Percentiles rank a stretch among this genome's conserved stretches.
These are phyloP conservation scores for Sporothrix globosa DNA, from an alignment of 2,329 filamentous ascomycete genomes.

Conservation along the genomic window DNA sequence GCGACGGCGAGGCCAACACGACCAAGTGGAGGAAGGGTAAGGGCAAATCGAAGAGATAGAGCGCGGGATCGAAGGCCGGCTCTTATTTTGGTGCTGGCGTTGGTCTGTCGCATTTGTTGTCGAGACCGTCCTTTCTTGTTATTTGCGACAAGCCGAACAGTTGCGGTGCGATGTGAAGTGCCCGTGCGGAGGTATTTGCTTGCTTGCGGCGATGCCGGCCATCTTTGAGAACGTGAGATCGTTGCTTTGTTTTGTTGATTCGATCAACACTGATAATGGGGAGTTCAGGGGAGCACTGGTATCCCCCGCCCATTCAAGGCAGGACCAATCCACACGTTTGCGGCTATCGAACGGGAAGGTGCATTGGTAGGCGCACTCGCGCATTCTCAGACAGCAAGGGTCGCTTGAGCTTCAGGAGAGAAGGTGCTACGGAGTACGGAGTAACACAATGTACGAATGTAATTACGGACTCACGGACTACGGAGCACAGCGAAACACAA, in stretches of 20 bases:
- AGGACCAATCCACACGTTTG: conserved; percentile 17
- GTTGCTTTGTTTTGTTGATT: neutral
- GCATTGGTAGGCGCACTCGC: conserved; percentile 7
- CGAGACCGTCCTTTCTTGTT: neutral
- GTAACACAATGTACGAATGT: neutral
- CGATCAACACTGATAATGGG: neutral
- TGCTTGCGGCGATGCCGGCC: neutral
- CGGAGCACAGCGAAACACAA: neutral
- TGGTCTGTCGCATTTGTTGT: conserved; percentile 8
- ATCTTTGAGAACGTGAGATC: neutral
- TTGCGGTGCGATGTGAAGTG: neutral
- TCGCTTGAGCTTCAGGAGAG: neutral
- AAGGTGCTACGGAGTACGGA: neutral
- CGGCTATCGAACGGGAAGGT: conserved; percentile 1
- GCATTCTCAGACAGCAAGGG: neutral
- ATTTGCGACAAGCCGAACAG: neutral
- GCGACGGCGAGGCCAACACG: neutral
- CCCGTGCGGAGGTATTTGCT: neutral
- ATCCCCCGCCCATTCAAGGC: conserved; percentile 3
- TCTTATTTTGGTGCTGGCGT: conserved; percentile 18
- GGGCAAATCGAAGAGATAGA: neutral
- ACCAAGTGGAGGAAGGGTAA: conserved; percentile 17
- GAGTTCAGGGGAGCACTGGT: too few relatives aligned
- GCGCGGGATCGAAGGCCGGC: conserved; percentile 4
- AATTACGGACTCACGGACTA: neutral